Percentiles rank a stretch among this genome's conserved stretches.
phyloP scores from a whole-genome alignment of 2,329 filamentous ascomycete genomes.

The Fusarium torulosum region DNA sequence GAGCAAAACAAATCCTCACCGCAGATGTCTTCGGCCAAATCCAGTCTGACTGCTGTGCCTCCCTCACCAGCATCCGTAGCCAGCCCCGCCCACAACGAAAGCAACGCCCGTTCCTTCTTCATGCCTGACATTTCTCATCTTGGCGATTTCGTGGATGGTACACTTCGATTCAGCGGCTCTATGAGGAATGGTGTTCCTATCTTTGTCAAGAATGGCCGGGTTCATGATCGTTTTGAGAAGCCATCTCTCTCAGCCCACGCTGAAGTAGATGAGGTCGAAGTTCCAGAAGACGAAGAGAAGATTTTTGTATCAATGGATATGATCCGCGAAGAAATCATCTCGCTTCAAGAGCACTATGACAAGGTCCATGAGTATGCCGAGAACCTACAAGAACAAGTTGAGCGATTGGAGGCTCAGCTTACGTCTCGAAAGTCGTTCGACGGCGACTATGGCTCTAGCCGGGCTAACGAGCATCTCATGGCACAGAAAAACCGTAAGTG shows the following conservation, averaged over 20 bases:
- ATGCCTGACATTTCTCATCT: constrained; percentile 67
- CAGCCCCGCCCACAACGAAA: constrained; percentile 54
- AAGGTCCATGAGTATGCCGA: constrained; percentile 67
- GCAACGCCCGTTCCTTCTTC: constrained; percentile 65
- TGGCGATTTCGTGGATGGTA: constrained; percentile 69
- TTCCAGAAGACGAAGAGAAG: constrained; percentile 67
- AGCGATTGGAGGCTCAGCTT: constrained; percentile 63
- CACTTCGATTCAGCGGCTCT: constrained; percentile 63
- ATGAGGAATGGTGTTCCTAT: constrained; percentile 67
- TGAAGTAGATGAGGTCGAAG: constrained; percentile 63
- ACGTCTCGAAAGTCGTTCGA: constrained; percentile 59
- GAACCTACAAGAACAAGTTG: constrained; percentile 65
- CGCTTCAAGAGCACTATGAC: constrained; percentile 68
- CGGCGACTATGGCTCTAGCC: constrained; percentile 58
- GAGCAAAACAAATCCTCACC: constrained; percentile 51
- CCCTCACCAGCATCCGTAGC: constrained; percentile 53
- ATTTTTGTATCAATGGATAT: constrained; percentile 73
- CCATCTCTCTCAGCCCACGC: constrained; percentile 57
- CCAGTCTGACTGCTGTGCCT: constrained; percentile 58
- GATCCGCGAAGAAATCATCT: constrained; percentile 69
- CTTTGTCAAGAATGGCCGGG: constrained; percentile 66
- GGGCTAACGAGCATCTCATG: constrained; percentile 59
- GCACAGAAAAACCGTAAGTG: constrained; percentile 69
- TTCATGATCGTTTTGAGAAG: constrained; percentile 58
- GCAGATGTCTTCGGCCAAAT: constrained; percentile 56